Evolutionary conservation across 2,329 filamentous ascomycete genomes (phyloP).

Genomic region (Colletotrichum sp.): DNA sequence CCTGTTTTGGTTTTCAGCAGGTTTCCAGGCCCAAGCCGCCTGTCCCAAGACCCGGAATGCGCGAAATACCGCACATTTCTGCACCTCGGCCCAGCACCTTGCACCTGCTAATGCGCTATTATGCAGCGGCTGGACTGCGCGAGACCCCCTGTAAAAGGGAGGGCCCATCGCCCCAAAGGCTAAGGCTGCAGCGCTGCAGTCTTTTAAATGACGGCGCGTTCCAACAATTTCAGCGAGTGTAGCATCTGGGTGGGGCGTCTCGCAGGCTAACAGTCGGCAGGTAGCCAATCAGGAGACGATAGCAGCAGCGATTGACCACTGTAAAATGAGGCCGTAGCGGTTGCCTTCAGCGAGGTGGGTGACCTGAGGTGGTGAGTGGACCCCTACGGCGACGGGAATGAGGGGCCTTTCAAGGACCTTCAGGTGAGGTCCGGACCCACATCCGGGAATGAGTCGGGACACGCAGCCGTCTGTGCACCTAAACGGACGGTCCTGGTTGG

Average conservation of each 20-base stretch:
- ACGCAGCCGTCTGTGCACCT: not conserved
- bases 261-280: not conserved
- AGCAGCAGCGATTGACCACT: not conserved
- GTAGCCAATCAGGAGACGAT: not conserved
- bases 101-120: not conserved
- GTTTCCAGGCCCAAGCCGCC: not conserved
- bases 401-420: not conserved
- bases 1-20: not conserved
- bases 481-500: slow-evolving; percentile 6
- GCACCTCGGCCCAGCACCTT: not conserved
- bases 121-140: not conserved
- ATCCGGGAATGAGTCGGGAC: not conserved
- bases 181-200: not conserved
- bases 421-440: slow-evolving; percentile 1
- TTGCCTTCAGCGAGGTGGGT: not conserved
- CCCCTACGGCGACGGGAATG: not conserved
- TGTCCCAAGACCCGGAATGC: not conserved
- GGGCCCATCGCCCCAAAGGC: not conserved
- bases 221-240: slow-evolving; percentile 18
- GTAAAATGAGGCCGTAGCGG: not conserved
- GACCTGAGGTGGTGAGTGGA: not conserved
- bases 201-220: slow-evolving; percentile 11
- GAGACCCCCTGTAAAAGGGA: not conserved
- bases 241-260: not conserved
- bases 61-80: not conserved